Percentiles rank a stretch among this genome's conserved stretches.
These are phyloP conservation scores for Cryphonectria carpinicola DNA, from an alignment of 2,329 filamentous ascomycete genomes.

Conservation along the genomic window DNA sequence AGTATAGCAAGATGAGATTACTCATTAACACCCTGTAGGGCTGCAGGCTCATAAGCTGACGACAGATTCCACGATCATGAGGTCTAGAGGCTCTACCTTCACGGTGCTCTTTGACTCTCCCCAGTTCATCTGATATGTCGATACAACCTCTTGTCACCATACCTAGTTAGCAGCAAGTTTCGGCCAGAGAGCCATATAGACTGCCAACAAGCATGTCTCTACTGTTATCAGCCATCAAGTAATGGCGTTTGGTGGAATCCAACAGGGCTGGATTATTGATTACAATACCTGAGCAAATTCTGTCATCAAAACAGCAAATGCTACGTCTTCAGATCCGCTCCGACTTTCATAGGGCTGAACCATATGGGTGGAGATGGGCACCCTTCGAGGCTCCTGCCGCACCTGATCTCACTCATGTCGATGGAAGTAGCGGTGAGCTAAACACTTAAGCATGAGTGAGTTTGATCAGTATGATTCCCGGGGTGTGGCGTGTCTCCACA, in stretches of 20 bases:
- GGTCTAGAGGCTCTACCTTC: neutral
- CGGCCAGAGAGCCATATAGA: neutral
- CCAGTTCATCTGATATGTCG: neutral
- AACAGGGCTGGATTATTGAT: neutral
- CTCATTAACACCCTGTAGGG: neutral
- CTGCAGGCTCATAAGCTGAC: conserved; percentile 1
- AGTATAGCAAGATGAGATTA: neutral
- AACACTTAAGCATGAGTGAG: neutral
- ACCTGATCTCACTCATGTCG: no score
- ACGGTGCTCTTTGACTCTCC: neutral
- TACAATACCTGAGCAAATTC: neutral
- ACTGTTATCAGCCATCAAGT: neutral
- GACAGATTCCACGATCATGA: neutral
- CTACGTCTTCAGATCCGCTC: neutral
- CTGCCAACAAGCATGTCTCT: neutral
- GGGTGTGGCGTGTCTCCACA: neutral
- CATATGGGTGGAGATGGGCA: neutral
- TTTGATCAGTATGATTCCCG: neutral
- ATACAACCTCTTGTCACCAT: neutral
- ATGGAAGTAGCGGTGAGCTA: neutral
- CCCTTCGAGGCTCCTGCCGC: neutral
- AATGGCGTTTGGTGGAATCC: neutral
- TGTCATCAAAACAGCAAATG: neutral
- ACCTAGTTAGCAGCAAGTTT: neutral
- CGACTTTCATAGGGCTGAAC: neutral